A percentile compares a stretch with the other conserved stretches of the same genome.
Evolutionary conservation across 1,284 basidiomycete genomes (phyloP).

Genomic region (Boletus sp.): DNA sequence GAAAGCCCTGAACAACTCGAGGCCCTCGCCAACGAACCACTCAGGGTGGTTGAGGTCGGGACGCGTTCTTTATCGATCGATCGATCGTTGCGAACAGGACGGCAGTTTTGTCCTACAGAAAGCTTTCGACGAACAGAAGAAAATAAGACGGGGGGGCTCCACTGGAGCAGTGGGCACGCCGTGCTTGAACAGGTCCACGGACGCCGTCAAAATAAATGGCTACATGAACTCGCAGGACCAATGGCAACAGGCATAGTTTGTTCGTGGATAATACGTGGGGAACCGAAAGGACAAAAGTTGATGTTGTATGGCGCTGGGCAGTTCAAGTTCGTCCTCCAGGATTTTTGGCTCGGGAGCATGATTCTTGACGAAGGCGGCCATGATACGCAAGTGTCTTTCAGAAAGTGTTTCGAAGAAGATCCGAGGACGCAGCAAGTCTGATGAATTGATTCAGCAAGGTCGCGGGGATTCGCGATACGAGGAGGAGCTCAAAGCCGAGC

Average conservation of each 20-base stretch:
- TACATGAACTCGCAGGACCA: slow-evolving; percentile 19
- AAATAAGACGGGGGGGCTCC: too few relatives aligned
- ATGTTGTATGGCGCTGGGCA: slow-evolving; percentile 25
- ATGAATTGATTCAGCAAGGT: too few relatives aligned
- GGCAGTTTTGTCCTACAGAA: background rate
- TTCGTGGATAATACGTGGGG: slow-evolving; percentile 8
- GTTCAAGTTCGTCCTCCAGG: slow-evolving; percentile 14
- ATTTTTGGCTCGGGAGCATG: slow-evolving; percentile 9
- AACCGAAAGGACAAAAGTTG: slow-evolving; percentile 18
- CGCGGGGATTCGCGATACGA: too few relatives aligned
- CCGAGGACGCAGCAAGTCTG: too few relatives aligned
- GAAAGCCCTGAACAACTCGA: slow-evolving; percentile 15
- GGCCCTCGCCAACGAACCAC: slow-evolving; percentile 23
- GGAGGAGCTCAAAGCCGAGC: too few relatives aligned
- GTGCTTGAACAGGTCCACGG: slow-evolving; percentile 18
- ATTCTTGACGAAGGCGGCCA: slow-evolving; percentile 19
- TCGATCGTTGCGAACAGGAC: slow-evolving; percentile 48
- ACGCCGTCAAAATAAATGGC: slow-evolving; percentile 14
- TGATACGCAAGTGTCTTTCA: background rate
- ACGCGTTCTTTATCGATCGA: slow-evolving; percentile 39
- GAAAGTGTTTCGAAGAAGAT: too few relatives aligned
- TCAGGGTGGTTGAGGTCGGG: slow-evolving; percentile 16
- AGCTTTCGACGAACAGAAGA: slow-evolving; percentile 12
- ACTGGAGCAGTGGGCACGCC: too few relatives aligned
- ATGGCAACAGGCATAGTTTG: slow-evolving; percentile 20